Percentiles rank a stretch among this genome's conserved stretches.
These are phyloP conservation scores for Cytospora schulzeri DNA, from an alignment of 2,329 filamentous ascomycete species.

Conservation along the genomic window DNA sequence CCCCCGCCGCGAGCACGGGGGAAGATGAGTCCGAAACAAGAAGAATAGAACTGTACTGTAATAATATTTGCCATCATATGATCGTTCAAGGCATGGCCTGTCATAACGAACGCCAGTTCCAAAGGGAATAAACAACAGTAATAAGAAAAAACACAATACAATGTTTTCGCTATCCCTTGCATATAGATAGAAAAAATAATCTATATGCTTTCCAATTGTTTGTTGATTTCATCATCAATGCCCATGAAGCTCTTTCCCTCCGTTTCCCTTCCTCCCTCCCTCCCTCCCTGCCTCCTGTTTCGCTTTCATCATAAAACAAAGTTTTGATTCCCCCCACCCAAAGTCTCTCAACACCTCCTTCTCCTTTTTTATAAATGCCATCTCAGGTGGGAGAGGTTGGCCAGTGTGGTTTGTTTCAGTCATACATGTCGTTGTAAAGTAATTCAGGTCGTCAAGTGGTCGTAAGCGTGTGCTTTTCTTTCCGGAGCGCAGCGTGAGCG, in stretches of 20 bases:
- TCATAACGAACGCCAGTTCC: constrained; percentile 26
- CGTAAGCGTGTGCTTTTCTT: constrained; percentile 30
- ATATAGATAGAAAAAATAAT: constrained; percentile 23
- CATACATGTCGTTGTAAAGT: constrained; percentile 40
- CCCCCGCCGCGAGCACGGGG: background rate
- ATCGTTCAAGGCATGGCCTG: constrained; percentile 24
- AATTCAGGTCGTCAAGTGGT: constrained; percentile 33
- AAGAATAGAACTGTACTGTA: constrained; percentile 18
- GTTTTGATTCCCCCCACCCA: background rate
- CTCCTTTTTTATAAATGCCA: background rate
- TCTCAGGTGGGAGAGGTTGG: background rate
- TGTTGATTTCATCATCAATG: too few species aligned
- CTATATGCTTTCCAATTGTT: constrained; percentile 10
- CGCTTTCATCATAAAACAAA: background rate
- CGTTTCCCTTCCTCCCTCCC: background rate
- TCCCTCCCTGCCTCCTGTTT: background rate
- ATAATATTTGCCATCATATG: constrained; percentile 24
- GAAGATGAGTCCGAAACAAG: background rate
- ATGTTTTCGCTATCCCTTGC: constrained; percentile 20
- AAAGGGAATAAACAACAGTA: background rate
- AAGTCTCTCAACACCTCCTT: background rate
- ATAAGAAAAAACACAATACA: background rate
- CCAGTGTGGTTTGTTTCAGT: constrained; percentile 25
- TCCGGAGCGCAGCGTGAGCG: constrained; percentile 21
- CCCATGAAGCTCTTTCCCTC: background rate